These are phyloP conservation scores for Alnus glutinosa DNA, from an alignment of 306 rosid genomes.

Conservation along the genomic window DNA sequence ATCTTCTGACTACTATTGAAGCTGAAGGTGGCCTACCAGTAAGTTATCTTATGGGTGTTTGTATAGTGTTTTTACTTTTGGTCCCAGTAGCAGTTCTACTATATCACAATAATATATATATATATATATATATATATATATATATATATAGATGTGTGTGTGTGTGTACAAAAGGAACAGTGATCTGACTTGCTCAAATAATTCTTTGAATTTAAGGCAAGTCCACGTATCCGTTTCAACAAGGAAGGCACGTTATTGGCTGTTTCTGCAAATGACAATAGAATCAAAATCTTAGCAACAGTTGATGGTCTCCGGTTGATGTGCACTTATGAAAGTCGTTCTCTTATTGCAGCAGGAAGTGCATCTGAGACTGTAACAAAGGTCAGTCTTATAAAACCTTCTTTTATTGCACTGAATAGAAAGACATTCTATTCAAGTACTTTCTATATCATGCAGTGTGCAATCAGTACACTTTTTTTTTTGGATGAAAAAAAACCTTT, in stretches of 20 bases:
- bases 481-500: too few relatives aligned
- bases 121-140: neutral
- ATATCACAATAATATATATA: neutral
- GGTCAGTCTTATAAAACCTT: neutral
- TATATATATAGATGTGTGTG: neutral
- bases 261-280: conserved; percentile 44
- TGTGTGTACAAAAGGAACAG: neutral
- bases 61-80: neutral
- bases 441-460: neutral
- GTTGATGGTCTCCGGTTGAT: conserved; percentile 12
- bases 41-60: neutral
- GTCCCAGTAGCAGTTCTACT: neutral
- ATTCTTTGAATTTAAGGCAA: conserved; percentile 24
- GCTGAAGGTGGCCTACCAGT: conserved; percentile 25
- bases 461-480: neutral
- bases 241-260: conserved; percentile 49
- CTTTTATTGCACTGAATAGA: neutral
- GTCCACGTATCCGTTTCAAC: conserved; percentile 50
- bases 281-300: conserved; percentile 44
- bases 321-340: neutral
- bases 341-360: conserved; percentile 9
- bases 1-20: conserved; percentile 6
- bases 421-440: neutral
- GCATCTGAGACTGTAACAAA: conserved; percentile 6
- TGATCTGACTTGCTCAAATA: neutral